Base-by-base conservation (phyloP, 2,329 filamentous ascomycete genomes). In the Venturia effusa region DNA sequence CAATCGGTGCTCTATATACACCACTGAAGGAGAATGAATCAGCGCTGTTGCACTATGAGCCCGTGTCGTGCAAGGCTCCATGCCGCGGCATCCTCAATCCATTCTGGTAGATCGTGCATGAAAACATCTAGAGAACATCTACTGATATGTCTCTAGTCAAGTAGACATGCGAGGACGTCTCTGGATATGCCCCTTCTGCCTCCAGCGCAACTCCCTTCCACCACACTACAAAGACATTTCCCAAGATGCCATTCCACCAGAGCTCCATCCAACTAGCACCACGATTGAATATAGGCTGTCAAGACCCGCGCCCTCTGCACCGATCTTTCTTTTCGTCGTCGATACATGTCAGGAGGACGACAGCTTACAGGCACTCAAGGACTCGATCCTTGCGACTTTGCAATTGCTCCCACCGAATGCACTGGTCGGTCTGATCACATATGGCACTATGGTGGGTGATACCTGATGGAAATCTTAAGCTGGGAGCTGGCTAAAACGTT, bases 1-100 rank as follows among this genome's bases (percentile, higher is more conserved):
- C 94, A 66, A 97, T 99, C 72, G 94, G 92, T 74, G 92, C 92
- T 69, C 84, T 97, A 59, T 97, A 97, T 77, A 99, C 93, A 2
- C 92, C 93, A 5, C 79, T 97, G 71, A 97, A 97, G 78, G 93
- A 97, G 80, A 86, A 88, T 27, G 89, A 96, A 68, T 90, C 90
- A 30, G 91, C 92, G 64, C 79, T 96, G 67, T 83, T 99, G 62
- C 90, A 95, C 75, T 97, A 97, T 77, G 93, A 97, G 78, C 94
- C 94, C 22, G 91, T 99, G 51, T 92, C 90, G 66, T 99, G 94
- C 86, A 97, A 97, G 78, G 85, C 89, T 74, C 94, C 94, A 67
- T 99, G 94, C 77, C 88, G 92, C 76, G 93, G 93, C 63, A 92
- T 97, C 43, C 82, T 99, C 75, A 99, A 99, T 75, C 94, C 94